Conservation (phyloP, 345 rosid species). For the Anastatica hierochuntica region DNA sequence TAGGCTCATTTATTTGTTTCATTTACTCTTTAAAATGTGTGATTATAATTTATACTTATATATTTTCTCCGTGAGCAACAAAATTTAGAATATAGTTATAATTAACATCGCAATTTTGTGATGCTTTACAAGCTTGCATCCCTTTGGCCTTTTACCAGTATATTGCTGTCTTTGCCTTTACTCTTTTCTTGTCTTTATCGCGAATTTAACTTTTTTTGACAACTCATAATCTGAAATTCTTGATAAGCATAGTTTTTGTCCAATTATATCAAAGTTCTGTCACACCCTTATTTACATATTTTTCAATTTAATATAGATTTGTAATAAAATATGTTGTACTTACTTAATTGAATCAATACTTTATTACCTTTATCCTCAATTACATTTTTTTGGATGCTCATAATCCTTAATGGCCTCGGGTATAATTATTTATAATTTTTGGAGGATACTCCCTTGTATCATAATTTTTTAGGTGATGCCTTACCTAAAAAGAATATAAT, state of each 20-base stretch:
- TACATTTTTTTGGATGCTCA: no score
- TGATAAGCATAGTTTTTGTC: background rate
- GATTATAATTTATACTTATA: background rate
- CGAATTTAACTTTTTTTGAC: conserved; percentile 20
- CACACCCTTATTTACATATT: background rate
- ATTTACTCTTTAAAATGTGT: background rate
- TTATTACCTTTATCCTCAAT: no score
- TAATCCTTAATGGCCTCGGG: no score
- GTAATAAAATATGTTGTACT: no score
- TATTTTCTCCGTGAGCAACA: background rate
- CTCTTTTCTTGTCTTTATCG: conserved; percentile 1
- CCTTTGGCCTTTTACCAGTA: conserved; percentile 9
- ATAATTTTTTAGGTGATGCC: no score
- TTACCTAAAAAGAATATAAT: no score
- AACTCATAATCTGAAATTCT: background rate
- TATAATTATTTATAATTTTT: no score
- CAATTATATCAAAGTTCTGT: background rate
- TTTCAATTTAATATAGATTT: background rate
- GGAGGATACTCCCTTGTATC: no score
- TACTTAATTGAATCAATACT: no score
- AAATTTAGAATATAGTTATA: background rate
- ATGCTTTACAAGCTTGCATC: conserved; percentile 24
- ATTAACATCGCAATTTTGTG: background rate
- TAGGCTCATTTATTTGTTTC: conserved; percentile 5
- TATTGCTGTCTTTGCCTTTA: conserved; percentile 5